phyloP scores from a whole-genome alignment of 495 filamentous ascomycete genomes.

The Penicillium chermesinum region DNA sequence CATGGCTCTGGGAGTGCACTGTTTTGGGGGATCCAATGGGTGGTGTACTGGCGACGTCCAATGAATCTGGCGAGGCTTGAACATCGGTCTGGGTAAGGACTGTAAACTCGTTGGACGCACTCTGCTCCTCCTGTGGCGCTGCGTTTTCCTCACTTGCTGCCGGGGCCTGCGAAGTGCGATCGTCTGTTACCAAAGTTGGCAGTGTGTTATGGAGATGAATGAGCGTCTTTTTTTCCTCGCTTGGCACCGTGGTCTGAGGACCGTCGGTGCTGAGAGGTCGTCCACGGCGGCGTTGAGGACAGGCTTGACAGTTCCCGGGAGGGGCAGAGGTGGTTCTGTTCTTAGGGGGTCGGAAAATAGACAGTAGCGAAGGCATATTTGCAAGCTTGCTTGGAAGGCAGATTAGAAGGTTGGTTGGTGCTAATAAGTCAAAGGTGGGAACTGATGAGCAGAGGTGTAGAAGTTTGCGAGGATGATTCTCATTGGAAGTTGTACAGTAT shows the following conservation, averaged over 20 bases:
- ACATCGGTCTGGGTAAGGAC: too few species aligned
- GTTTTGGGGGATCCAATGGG: background rate
- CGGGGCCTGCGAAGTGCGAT: too few species aligned
- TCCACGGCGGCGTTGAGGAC: conserved; percentile 6
- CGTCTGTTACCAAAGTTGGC: too few species aligned
- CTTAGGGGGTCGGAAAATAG: conserved; percentile 14
- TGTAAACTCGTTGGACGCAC: too few species aligned
- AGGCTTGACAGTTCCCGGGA: conserved; percentile 6
- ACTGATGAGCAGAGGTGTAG: background rate
- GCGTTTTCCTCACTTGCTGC: too few species aligned
- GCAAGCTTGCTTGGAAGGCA: background rate
- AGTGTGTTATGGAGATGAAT: too few species aligned
- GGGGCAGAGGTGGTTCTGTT: background rate
- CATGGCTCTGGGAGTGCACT: background rate
- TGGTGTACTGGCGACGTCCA: too few species aligned
- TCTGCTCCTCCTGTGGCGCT: too few species aligned
- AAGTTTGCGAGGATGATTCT: background rate
- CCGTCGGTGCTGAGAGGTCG: conserved; percentile 3
- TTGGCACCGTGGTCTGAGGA: background rate
- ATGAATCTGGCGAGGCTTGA: too few species aligned
- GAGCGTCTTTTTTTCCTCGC: background rate
- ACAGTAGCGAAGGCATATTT: conserved; percentile 14
- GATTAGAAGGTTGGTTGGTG: too few species aligned
- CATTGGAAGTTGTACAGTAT: background rate
- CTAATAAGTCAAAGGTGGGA: too few species aligned